Evolutionary conservation across 805 yeast species (phyloP), one percentile per base, ranked within the genome.

Genomic region (Jamesozyma piceae): DNA sequence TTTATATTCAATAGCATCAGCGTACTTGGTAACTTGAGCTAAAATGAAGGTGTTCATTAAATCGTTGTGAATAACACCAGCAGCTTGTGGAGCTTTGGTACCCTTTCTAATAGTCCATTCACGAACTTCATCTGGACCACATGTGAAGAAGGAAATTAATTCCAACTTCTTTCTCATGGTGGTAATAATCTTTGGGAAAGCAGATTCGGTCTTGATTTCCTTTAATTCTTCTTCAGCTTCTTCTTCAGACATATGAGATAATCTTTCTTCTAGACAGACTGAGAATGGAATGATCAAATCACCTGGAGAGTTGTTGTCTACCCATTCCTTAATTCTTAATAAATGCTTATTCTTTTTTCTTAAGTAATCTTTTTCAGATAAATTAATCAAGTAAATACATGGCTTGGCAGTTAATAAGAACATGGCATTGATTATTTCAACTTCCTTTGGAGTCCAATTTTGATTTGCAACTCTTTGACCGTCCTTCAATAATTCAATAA

Each of bases 91-190:
- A 42, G 97, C 97, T 55, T 85, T 81, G 37, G 90, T 83, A 54
- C 94, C 94, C 53, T 73, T 71, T 68, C 97, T 79, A 49, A 92
- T 79, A 29, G 98, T 92, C 98, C 98, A 92, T 67, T 94, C 97
- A 65, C 97, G 82, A 39, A 89, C 95, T 70, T 92, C 98, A 49
- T 85, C 86, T 34, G 95, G 83, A 54, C 98, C 98, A 62, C 92
- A 82, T 29, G 98, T 92, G 76, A 87, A 92, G 73, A 82, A 92
- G 42, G 96, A 87, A 52, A 89, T 88, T 64, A 92, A 78, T 52
- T 83, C 82, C 47, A 89, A 73, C 48, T 86, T 80, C 51, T 76
- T 71, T 72, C 97, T 82, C 97, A 90, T 89, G 50, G 85, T 72
- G 50, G 78, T 73, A 55, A 90, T 80, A 53, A 90, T 83, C 68